Conservation (phyloP, 192 early-diverging fungal genomes). For the Coemansia sp. region DNA sequence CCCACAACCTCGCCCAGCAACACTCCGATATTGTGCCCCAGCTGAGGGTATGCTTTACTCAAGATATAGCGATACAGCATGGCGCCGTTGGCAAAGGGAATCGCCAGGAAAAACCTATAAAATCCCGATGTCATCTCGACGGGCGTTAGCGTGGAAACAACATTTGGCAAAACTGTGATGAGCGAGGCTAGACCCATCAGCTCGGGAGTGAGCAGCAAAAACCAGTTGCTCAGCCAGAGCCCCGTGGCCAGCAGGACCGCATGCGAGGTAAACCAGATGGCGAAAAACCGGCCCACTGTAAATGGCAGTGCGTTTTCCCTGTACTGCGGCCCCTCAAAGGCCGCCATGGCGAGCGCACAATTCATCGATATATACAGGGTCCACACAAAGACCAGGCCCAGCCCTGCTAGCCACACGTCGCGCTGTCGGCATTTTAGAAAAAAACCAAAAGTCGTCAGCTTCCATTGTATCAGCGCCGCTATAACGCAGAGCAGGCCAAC, state of each 20-base stretch:
- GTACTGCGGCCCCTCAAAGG: conserved; percentile 19
- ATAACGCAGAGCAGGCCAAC: conserved; percentile 13
- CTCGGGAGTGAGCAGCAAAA: conserved; percentile 17
- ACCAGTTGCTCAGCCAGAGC: conserved; percentile 30
- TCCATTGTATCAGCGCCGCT: conserved; percentile 17
- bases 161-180: conserved; percentile 22
- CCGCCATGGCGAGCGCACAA: conserved; percentile 14
- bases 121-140: conserved; percentile 41
- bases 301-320: conserved; percentile 2
- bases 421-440: conserved; percentile 13
- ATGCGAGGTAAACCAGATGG: conserved; percentile 16
- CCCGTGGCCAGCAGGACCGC: conserved; percentile 1
- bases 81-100: conserved; percentile 53
- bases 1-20: conserved; percentile 41
- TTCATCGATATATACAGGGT: conserved; percentile 9
- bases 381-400: background rate
- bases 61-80: conserved; percentile 36
- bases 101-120: conserved; percentile 39
- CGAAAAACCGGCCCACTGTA: conserved; percentile 29
- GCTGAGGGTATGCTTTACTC: conserved; percentile 38
- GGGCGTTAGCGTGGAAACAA: conserved; percentile 31
- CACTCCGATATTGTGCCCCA: conserved; percentile 38
- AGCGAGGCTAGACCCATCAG: conserved; percentile 15
- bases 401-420: conserved; percentile 11
- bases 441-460: conserved; percentile 17